A percentile compares a stretch with the other conserved stretches of the same genome.
phyloP scores from a whole-genome alignment of 805 yeast species.

The Ogataea populi-albae region DNA sequence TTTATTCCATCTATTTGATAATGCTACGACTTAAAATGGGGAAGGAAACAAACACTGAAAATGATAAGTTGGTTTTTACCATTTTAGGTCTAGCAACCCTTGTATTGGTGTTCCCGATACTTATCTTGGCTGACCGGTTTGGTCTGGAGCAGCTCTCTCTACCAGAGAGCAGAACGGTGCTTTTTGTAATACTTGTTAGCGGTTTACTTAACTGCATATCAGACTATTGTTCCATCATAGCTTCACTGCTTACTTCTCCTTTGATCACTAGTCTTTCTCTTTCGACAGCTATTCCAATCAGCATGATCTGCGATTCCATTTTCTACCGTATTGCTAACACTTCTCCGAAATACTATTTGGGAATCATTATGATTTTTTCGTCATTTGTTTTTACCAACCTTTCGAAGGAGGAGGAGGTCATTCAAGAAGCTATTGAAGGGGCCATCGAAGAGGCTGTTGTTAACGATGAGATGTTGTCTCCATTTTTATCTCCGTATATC shows the following conservation, averaged over 20 bases:
- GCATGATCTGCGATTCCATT: conserved; percentile 45
- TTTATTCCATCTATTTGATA: conserved; percentile 45
- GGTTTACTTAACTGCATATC: conserved; percentile 47
- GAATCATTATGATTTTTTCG: conserved; percentile 44
- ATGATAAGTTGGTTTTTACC: conserved; percentile 48
- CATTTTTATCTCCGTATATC: conserved; percentile 43
- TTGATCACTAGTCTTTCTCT: conserved; percentile 49
- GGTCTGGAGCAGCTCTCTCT: conserved; percentile 41
- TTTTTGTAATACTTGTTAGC: conserved; percentile 36
- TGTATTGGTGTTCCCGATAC: conserved; percentile 38
- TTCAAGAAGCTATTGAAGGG: conserved; percentile 45
- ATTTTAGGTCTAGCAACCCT: conserved; percentile 43
- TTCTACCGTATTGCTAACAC: conserved; percentile 34
- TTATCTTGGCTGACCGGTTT: conserved; percentile 35
- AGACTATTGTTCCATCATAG: conserved; percentile 49
- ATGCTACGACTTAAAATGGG: conserved; percentile 45
- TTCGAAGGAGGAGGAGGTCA: conserved; percentile 43
- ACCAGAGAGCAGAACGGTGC: conserved; percentile 38
- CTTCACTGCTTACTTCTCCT: conserved; percentile 53
- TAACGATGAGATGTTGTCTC: conserved; percentile 44
- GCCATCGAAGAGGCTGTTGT: conserved; percentile 47
- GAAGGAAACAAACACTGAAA: conserved; percentile 39
- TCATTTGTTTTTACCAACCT: conserved; percentile 48
- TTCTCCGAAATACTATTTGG: conserved; percentile 39
- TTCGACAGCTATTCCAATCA: conserved; percentile 51